Base-by-base conservation (phyloP, 1,284 basidiomycete genomes). In the Vanrija sp. region DNA sequence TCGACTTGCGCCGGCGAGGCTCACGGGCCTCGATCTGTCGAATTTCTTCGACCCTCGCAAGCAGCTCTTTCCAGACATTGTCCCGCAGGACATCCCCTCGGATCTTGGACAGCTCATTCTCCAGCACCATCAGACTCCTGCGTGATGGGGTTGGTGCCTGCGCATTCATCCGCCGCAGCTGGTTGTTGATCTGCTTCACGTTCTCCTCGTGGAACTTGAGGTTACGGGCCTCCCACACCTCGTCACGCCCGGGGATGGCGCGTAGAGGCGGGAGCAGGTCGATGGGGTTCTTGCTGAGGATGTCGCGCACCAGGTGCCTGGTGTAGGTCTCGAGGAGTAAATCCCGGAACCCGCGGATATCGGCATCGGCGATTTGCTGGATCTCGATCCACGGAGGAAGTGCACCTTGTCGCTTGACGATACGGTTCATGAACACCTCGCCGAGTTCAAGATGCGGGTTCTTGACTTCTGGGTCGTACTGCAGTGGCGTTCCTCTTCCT, bases 321-420 rank as follows among this genome's bases (percentile, higher is more conserved):
- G 66, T 66, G 56, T 76, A 75, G 3, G 69, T 71, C 1, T 62
- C 57, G 4, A 73, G 58, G 2, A 93, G 75, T 4, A 84, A 78
- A 20, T 79, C 75, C 2, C 89, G 83, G 73, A 92, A 92, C 0
- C 81, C 75, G 3, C 62, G 65, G 5, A 86, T 69, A 0, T 86
- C 81, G 2, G 72, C 69, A 50, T 87, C 83, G 31, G 87, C 72
- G 54, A 83, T 81, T 55, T 79, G 78, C 72, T 93, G 91, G 31
- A 92, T 66, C 72, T 94, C 90, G 4, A 95, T 86, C 89, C 89
- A 95, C 3, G 89, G 87, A n/a, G 91, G 92, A 0, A 85, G 83
- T 2, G 87, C 88, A 15, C 88, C 89, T 64, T 92, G 88, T 37
- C 84, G 78, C 65, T 90, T 86, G 18, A 95, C 82, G 54, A 94